These are phyloP conservation scores for Kalaharituber pfeilii DNA, from an alignment of 2,329 filamentous ascomycete genomes.

Conservation along the genomic window DNA sequence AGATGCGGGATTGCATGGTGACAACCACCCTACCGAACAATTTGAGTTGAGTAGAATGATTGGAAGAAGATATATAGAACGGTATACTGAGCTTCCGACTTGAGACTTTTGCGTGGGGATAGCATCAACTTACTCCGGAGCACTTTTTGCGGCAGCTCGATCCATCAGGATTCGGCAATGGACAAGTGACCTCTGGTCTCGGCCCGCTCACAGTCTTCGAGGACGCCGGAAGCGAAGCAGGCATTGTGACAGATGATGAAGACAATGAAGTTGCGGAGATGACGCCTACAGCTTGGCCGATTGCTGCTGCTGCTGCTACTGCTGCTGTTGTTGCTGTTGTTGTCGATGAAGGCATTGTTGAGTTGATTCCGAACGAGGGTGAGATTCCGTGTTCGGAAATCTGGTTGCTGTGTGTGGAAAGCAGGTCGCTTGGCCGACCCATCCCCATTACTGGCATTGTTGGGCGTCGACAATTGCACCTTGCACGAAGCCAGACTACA, in stretches of 20 bases:
- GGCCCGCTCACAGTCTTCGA: background rate
- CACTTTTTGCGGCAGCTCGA: slow-evolving; percentile 95
- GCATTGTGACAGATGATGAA: background rate
- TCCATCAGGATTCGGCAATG: slow-evolving; percentile 86
- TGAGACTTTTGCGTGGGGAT: background rate
- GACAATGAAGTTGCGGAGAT: background rate
- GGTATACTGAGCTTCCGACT: background rate
- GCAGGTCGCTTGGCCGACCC: background rate
- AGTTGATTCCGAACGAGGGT: background rate
- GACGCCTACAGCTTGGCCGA: background rate
- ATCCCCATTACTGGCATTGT: background rate
- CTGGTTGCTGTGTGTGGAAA: background rate
- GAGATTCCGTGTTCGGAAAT: background rate
- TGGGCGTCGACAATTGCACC: background rate
- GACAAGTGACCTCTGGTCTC: slow-evolving; percentile 67
- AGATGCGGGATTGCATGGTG: no score
- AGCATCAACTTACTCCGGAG: slow-evolving; percentile 64
- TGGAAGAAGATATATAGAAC: no score
- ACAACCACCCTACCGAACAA: no score
- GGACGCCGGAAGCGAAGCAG: background rate
- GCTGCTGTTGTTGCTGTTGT: background rate
- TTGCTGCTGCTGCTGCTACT: background rate
- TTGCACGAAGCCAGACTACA: no score
- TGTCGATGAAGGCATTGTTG: no score
- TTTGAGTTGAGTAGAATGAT: no score